A percentile compares a stretch with the other conserved stretches of the same genome.
phyloP scores from a whole-genome alignment of 371 early-diverging fungal genomes.

The Funneliformis caledonium region DNA sequence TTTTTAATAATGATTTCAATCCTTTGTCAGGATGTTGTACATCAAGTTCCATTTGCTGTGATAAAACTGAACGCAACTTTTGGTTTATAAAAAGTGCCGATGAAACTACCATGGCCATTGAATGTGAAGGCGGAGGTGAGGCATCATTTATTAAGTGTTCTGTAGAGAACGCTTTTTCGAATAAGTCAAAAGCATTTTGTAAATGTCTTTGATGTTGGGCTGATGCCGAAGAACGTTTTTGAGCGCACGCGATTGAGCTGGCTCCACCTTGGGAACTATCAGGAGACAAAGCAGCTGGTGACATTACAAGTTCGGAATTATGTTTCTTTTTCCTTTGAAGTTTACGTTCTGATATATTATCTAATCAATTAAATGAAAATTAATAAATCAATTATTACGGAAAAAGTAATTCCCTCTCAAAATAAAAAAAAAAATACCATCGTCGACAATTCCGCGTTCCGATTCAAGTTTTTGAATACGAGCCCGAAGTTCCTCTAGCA shows the following conservation, averaged over 20 bases:
- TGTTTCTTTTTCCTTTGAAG: background rate
- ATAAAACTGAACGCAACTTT: conserved; percentile 8
- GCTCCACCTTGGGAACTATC: conserved; percentile 29
- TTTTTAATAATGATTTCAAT: conserved; percentile 34
- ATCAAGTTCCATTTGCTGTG: conserved; percentile 16
- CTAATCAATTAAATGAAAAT: background rate
- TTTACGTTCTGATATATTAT: background rate
- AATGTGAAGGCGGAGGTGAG: conserved; percentile 37
- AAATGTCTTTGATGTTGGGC: conserved; percentile 39
- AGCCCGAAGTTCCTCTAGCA: conserved; percentile 1
- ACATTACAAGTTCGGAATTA: background rate
- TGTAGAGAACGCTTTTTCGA: conserved; percentile 30
- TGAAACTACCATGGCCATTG: conserved; percentile 41
- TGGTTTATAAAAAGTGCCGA: conserved; percentile 27
- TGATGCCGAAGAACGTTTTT: background rate
- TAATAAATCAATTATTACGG: background rate
- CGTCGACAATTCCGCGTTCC: background rate
- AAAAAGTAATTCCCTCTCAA: background rate
- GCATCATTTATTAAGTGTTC: background rate
- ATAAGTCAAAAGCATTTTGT: conserved; percentile 40
- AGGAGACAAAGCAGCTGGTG: conserved; percentile 18
- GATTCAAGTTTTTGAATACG: conserved; percentile 26
- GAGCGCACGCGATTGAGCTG: conserved; percentile 7
- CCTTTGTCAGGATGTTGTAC: conserved; percentile 13
- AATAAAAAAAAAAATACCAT: conserved; percentile 16